These are phyloP conservation scores for Ganoderma lucidum DNA, from an alignment of 1,284 basidiomycete species.

Conservation along the genomic window DNA sequence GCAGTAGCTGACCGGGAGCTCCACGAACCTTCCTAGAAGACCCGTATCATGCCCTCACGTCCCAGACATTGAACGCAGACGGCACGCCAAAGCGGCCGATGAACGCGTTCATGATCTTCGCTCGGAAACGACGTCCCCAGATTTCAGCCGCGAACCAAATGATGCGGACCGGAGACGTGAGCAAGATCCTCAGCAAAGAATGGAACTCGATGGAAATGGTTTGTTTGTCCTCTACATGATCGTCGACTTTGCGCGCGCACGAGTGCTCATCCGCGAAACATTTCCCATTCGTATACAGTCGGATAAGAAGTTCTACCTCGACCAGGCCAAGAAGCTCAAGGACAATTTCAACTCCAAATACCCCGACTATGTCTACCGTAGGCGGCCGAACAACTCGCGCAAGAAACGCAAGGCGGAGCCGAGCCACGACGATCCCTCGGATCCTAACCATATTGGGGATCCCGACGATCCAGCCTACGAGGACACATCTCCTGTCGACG, in stretches of 20 bases:
- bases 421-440: conserved; percentile 41
- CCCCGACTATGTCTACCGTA: conserved; percentile 86
- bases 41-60: conserved; percentile 63
- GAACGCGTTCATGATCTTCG: conserved; percentile 93
- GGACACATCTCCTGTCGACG: conserved; percentile 40
- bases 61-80: conserved; percentile 81
- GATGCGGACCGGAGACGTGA: conserved; percentile 87
- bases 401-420: conserved; percentile 68
- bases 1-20: background rate
- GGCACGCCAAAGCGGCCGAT: conserved; percentile 87
- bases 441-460: conserved; percentile 41
- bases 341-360: conserved; percentile 86
- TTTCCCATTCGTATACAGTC: conserved; percentile 50
- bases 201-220: conserved; percentile 81
- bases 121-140: conserved; percentile 79
- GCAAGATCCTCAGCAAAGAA: conserved; percentile 82
- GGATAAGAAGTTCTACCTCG: conserved; percentile 85
- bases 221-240: conserved; percentile 35
- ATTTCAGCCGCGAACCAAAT: conserved; percentile 83
- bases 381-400: conserved; percentile 84
- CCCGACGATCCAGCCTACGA: conserved; percentile 50
- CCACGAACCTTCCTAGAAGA: conserved; percentile 47
- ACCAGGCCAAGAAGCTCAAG: conserved; percentile 83
- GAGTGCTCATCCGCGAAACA: conserved; percentile 8
- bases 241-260: background rate